These are phyloP conservation scores for Daldinia sp. DNA, from an alignment of 2,329 filamentous ascomycete genomes.

Conservation along the genomic window DNA sequence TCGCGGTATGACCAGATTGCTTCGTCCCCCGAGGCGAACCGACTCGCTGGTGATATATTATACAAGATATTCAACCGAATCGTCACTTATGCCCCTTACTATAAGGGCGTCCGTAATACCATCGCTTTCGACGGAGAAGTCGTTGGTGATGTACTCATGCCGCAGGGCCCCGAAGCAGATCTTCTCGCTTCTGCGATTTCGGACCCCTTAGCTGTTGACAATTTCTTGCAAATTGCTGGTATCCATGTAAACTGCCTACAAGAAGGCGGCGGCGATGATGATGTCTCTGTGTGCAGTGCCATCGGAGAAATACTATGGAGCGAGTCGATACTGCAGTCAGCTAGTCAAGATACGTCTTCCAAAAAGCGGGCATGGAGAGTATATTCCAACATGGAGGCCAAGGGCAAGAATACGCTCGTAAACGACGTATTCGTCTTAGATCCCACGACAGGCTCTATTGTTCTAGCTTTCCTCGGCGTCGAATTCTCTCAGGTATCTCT, in stretches of 20 bases:
- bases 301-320: constrained; percentile 42
- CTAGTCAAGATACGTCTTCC: constrained; percentile 12
- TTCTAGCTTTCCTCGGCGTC: constrained; percentile 39
- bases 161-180: constrained; percentile 13
- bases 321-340: constrained; percentile 16
- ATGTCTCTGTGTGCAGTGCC: constrained; percentile 45
- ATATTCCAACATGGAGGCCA: constrained; percentile 25
- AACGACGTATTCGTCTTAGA: constrained; percentile 46
- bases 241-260: constrained; percentile 54
- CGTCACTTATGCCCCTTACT: constrained; percentile 27
- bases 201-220: constrained; percentile 43
- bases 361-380: constrained; percentile 24
- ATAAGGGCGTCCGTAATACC: constrained; percentile 24
- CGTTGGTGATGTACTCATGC: constrained; percentile 24
- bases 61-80: constrained; percentile 33
- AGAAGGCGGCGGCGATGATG: constrained; percentile 33
- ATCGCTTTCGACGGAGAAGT: constrained; percentile 20
- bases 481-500: constrained; percentile 39
- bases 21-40: constrained; percentile 6
- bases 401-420: constrained; percentile 28
- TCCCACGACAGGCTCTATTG: constrained; percentile 17
- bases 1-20: constrained; percentile 19
- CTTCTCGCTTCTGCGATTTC: constrained; percentile 11
- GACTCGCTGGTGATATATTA: constrained; percentile 22
- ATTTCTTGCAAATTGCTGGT: constrained; percentile 54